phyloP scores from a whole-genome alignment of 2,329 filamentous ascomycete species.

The Phaeosphaeriaceae sp. region DNA sequence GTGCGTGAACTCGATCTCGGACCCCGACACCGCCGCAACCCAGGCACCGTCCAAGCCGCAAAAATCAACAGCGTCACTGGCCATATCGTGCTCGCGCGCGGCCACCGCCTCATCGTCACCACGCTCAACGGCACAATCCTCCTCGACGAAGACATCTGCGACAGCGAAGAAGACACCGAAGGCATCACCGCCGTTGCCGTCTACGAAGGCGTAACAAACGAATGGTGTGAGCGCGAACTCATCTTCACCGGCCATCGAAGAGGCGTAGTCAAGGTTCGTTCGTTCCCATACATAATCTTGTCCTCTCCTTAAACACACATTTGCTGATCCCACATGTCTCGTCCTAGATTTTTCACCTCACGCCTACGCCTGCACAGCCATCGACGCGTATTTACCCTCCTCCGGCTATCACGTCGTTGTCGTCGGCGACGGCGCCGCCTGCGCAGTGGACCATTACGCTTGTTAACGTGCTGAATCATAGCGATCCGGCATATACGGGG shows the following conservation, averaged over 20 bases:
- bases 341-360: constrained; percentile 62
- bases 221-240: constrained; percentile 87
- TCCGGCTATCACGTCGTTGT: constrained; percentile 36
- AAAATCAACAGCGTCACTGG: constrained; percentile 89
- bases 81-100: constrained; percentile 84
- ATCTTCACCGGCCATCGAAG: constrained; percentile 87
- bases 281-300: no score
- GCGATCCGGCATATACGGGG: constrained; percentile 64
- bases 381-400: constrained; percentile 40
- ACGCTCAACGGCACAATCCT: constrained; percentile 87
- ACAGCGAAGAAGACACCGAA: constrained; percentile 66
- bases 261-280: constrained; percentile 76
- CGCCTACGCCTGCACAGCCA: constrained; percentile 57
- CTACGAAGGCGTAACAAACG: constrained; percentile 88
- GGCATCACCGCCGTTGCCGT: constrained; percentile 83
- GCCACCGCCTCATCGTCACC: constrained; percentile 76
- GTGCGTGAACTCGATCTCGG: constrained; percentile 71
- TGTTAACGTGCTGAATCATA: constrained; percentile 81
- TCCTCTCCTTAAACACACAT: no score
- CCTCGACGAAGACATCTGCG: constrained; percentile 81
- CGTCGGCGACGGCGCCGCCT: constrained; percentile 35
- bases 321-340: constrained; percentile 5
- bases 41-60: constrained; percentile 67
- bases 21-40: constrained; percentile 25
- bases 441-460: constrained; percentile 77